Percentiles rank a stretch among this genome's conserved stretches.
Evolutionary conservation across 2,329 filamentous ascomycete species (phyloP).

Genomic region (Pseudogymnoascus sp.): DNA sequence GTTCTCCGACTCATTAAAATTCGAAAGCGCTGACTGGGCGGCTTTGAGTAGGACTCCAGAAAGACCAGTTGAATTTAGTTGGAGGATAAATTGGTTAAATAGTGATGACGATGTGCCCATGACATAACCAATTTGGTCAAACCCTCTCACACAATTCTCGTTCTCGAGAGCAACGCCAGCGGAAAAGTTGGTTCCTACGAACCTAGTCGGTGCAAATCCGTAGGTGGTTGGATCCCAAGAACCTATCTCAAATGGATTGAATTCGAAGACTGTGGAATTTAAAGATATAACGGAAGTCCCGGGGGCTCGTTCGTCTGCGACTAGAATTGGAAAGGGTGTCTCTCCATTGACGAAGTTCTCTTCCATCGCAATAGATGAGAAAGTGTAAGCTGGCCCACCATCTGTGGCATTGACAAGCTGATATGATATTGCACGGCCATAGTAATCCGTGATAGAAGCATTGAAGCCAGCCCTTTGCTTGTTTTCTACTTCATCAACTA

Average conservation of each 20-base stretch:
- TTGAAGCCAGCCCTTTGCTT: conserved; percentile 61
- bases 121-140: conserved; percentile 74
- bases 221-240: conserved; percentile 66
- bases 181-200: conserved; percentile 65
- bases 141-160: conserved; percentile 64
- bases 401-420: conserved; percentile 71
- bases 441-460: conserved; percentile 77
- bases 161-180: conserved; percentile 49
- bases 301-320: conserved; percentile 60
- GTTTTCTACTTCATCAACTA: conserved; percentile 49
- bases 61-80: conserved; percentile 45
- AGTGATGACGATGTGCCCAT: conserved; percentile 82
- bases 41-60: conserved; percentile 29
- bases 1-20: conserved; percentile 51
- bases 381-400: conserved; percentile 72
- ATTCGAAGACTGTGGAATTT: conserved; percentile 69
- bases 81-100: conserved; percentile 71
- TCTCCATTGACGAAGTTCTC: conserved; percentile 55
- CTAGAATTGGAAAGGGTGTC: conserved; percentile 65
- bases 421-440: conserved; percentile 75
- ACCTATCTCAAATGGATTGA: conserved; percentile 74
- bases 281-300: conserved; percentile 52
- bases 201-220: conserved; percentile 64
- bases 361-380: conserved; percentile 66
- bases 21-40: conserved; percentile 46